Base-by-base conservation (phyloP, 768 basidiomycete genomes). In the Mycena kentingensis region DNA sequence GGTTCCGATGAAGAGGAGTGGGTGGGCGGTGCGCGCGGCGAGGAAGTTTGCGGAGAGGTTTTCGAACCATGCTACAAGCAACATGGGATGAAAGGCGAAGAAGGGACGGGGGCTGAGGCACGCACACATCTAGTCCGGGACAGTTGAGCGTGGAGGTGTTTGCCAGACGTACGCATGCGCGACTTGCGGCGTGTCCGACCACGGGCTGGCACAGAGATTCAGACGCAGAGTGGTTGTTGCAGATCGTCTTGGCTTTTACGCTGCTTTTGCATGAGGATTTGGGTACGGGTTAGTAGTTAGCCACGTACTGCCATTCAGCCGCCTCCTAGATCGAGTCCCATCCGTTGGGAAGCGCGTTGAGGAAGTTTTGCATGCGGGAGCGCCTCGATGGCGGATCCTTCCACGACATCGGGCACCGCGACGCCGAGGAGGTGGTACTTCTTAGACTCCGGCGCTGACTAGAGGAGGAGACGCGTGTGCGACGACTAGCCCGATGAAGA, bases 221-320 rank as follows among this genome's bases (percentile, higher is more conserved):
- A 19, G 94, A 80, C 0, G 95, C 96, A 0, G 96, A 97, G 4
- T 75, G 71, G 1, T 77, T 58, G 65, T 96, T 96, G 35, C 85
- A 83, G 59, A 98, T 88, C 1, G 93, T 86, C 48, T 87, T 85
- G 0, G 90, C 93, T 8, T 76, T 76, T 24, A 97, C 67, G 64
- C 96, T 97, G 51, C 8, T 10, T 37, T 28, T 41, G 24, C 25
- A 25, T 48, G 36, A 39, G 38, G 8, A 19, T 22, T n/a, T 35
- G 5, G 37, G 13, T 29, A 21, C 32, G 22, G 34, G 39, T 4
- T 42, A 39, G 55, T 27, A n/a, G 43, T 24, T 55, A 27, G 21
- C 22, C 8, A 77, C 94, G 64, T 70, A 98, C 94, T 98, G 96
- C 97, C 97, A 99, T 54, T 91, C 86, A 35, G 98, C 84, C 0